Conservation (phyloP, 164 flowering plant species). For the Hamamelis virginiana region DNA sequence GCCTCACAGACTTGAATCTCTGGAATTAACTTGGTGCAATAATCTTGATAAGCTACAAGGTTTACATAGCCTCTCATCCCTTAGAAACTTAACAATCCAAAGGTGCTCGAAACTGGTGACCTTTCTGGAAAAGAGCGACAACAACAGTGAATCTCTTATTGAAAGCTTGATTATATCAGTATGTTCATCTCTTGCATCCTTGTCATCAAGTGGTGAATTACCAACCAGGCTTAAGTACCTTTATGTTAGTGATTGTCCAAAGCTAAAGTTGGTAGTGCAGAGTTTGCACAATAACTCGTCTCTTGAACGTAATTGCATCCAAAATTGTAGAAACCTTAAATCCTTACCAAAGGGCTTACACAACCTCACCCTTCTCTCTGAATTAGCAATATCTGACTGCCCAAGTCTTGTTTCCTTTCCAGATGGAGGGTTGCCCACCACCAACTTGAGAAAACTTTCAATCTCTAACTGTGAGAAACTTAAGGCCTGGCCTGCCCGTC, state of each 20-base stretch:
- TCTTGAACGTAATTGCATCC: not conserved
- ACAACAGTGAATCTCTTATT: too few species aligned
- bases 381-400: not conserved
- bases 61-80: conserved; percentile 2
- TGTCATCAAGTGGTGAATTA: not conserved
- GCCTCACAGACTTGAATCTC: too few species aligned
- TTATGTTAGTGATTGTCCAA: not conserved
- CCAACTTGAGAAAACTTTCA: not conserved
- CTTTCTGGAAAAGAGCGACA: not conserved
- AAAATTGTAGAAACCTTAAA: not conserved
- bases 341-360: not conserved
- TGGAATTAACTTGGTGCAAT: not conserved
- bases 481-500: too few species aligned
- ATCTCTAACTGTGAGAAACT: conserved; percentile 10
- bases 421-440: too few species aligned
- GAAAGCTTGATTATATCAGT: not conserved
- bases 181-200: too few species aligned
- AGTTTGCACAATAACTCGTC: not conserved
- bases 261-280: not conserved
- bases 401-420: not conserved
- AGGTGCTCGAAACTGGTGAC: not conserved
- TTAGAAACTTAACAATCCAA: not conserved
- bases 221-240: not conserved
- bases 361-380: not conserved
- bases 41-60: not conserved